Percentiles rank a stretch among this genome's conserved stretches.
These are phyloP conservation scores for Bacidia rubella DNA, from an alignment of 495 filamentous ascomycete genomes.

Conservation along the genomic window DNA sequence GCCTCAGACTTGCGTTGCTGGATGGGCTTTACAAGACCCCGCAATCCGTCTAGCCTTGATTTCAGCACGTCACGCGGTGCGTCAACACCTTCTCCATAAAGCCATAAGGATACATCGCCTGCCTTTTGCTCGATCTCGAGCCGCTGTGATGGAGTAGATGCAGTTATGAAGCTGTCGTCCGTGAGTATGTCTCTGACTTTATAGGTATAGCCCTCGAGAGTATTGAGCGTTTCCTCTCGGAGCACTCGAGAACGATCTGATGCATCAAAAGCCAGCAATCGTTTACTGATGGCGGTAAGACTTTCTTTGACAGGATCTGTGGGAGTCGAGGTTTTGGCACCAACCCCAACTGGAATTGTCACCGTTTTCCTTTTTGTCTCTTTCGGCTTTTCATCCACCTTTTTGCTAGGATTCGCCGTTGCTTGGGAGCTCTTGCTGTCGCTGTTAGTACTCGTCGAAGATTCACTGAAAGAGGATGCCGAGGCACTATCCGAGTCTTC, in stretches of 20 bases:
- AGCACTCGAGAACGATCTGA: conserved; percentile 64
- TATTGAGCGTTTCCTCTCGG: conserved; percentile 82
- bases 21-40: conserved; percentile 49
- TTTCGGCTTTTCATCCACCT: conserved; percentile 35
- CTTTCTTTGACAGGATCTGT: conserved; percentile 35
- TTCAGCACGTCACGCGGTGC: conserved; percentile 31
- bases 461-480: conserved; percentile 26
- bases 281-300: conserved; percentile 52
- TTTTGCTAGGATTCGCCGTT: conserved; percentile 26
- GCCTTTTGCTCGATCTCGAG: conserved; percentile 47
- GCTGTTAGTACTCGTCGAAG: conserved; percentile 31
- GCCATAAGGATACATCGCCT: conserved; percentile 66
- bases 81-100: conserved; percentile 72
- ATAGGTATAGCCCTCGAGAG: conserved; percentile 90
- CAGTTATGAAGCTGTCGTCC: conserved; percentile 56
- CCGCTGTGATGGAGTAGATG: conserved; percentile 51
- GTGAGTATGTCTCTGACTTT: conserved; percentile 67
- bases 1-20: conserved; percentile 45
- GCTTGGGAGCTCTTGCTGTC: conserved; percentile 28
- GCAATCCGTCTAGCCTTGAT: conserved; percentile 41
- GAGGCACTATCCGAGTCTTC: conserved; percentile 41
- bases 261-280: conserved; percentile 65
- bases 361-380: conserved; percentile 53
- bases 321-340: conserved; percentile 44
- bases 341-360: conserved; percentile 54